These are phyloP conservation scores for Trichomonas vaginalis DNA, from an alignment of 208 protist genomes.

Conservation along the genomic window DNA sequence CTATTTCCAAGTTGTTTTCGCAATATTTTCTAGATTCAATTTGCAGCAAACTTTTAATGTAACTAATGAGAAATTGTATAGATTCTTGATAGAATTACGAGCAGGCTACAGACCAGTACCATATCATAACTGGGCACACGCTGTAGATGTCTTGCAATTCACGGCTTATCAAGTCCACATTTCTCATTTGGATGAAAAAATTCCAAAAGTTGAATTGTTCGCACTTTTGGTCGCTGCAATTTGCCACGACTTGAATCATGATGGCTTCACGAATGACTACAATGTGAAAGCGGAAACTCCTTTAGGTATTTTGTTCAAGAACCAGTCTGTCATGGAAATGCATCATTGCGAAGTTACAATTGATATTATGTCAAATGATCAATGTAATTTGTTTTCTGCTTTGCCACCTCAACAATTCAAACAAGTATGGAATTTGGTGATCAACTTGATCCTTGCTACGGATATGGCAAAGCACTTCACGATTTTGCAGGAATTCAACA, in stretches of 20 bases:
- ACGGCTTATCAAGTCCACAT: constrained; percentile 32
- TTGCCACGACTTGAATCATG: constrained; percentile 86
- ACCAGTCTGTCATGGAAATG: constrained; percentile 45
- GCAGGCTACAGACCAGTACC: constrained; percentile 32
- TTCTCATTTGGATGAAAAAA: constrained; percentile 43
- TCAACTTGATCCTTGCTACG: constrained; percentile 42
- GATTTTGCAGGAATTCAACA: constrained; percentile 10
- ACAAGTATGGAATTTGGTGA: constrained; percentile 28
- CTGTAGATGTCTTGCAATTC: constrained; percentile 48
- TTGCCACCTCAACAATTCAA: constrained; percentile 29
- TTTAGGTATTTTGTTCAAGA: constrained; percentile 57
- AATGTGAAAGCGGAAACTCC: constrained; percentile 62
- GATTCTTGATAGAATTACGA: background rate
- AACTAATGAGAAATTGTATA: background rate
- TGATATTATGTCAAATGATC: constrained; percentile 20
- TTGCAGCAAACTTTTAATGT: background rate
- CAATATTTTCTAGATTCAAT: background rate
- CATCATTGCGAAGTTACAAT: constrained; percentile 40
- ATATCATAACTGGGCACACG: constrained; percentile 55
- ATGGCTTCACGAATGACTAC: constrained; percentile 82
- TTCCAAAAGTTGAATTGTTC: constrained; percentile 55
- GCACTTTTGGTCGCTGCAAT: constrained; percentile 60
- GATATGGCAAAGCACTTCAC: constrained; percentile 44
- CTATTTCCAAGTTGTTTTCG: background rate
- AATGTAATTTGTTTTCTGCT: constrained; percentile 29